Evolutionary conservation across 169 alveolate species (phyloP).

Genomic region (Plasmodium knowlesi): DNA sequence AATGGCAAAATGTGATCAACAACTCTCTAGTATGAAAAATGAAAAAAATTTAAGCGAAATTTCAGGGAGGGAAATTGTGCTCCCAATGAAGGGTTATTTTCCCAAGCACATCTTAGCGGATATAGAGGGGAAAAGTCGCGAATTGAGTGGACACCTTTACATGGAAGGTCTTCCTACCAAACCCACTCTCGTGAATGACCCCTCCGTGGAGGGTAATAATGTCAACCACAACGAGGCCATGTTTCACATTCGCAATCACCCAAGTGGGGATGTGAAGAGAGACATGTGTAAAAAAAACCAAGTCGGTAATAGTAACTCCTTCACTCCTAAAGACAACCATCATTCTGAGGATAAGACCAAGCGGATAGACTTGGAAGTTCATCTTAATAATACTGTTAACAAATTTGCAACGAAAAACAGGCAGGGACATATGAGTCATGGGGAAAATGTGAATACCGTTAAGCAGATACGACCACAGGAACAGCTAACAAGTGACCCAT

Average conservation of each 20-base stretch:
- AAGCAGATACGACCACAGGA: neutral
- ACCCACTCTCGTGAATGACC: neutral
- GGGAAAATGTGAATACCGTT: slow-evolving; percentile 14
- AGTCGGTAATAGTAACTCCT: neutral
- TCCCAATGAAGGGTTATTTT: neutral
- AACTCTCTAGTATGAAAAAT: neutral
- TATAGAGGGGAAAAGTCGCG: neutral
- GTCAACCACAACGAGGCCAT: neutral
- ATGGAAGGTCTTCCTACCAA: neutral
- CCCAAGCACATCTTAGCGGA: neutral
- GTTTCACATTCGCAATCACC: neutral
- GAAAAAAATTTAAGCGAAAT: neutral
- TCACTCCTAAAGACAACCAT: neutral
- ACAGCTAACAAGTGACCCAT: neutral
- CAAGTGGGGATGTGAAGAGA: neutral
- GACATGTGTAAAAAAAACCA: neutral
- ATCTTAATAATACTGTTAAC: neutral
- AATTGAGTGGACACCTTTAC: neutral
- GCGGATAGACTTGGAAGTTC: neutral
- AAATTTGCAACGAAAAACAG: neutral
- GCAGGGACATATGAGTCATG: neutral
- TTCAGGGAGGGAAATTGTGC: neutral
- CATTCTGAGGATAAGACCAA: neutral
- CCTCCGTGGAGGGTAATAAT: neutral
- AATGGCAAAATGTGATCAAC: neutral